phyloP scores from a whole-genome alignment of 2,329 filamentous ascomycete genomes.

The Endocalyx cinctus region DNA sequence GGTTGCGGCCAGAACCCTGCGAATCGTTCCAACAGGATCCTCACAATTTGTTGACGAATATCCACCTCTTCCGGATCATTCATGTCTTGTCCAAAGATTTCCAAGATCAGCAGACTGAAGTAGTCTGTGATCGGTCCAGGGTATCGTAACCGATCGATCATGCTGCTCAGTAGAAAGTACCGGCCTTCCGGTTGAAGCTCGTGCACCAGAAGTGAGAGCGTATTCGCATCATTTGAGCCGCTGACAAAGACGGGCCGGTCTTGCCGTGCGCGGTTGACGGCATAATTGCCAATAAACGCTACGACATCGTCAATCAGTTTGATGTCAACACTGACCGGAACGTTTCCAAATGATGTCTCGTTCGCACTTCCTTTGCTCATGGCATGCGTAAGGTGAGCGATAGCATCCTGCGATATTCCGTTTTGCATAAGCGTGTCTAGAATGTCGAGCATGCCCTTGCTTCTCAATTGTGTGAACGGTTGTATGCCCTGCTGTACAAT shows the following conservation, averaged over 20 bases:
- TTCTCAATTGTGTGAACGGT: slow-evolving; percentile 38
- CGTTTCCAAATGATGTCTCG: slow-evolving; percentile 61
- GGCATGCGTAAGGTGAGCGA: slow-evolving; percentile 72
- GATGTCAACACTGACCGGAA: slow-evolving; percentile 64
- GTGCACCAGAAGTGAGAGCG: slow-evolving; percentile 72
- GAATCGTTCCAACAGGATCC: slow-evolving; percentile 81
- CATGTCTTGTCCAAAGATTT: slow-evolving; percentile 76
- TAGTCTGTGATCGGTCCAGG: slow-evolving; percentile 88
- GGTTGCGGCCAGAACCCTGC: slow-evolving; percentile 89
- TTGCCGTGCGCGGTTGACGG: slow-evolving; percentile 57
- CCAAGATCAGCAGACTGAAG: slow-evolving; percentile 80
- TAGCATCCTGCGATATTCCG: slow-evolving; percentile 65
- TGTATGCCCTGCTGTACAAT: slow-evolving; percentile 25
- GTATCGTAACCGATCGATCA: slow-evolving; percentile 88
- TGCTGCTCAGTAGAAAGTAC: slow-evolving; percentile 78
- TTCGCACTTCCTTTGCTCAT: slow-evolving; percentile 57
- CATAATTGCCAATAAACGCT: slow-evolving; percentile 73
- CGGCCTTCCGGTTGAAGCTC: slow-evolving; percentile 72
- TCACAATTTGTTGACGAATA: slow-evolving; percentile 85
- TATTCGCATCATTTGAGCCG: slow-evolving; percentile 61
- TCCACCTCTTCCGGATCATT: slow-evolving; percentile 71
- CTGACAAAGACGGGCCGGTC: slow-evolving; percentile 60
- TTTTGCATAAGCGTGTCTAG: slow-evolving; percentile 54
- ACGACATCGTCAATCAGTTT: slow-evolving; percentile 75
- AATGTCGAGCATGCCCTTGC: slow-evolving; percentile 53